Conservation (phyloP, 768 basidiomycete genomes). For the Calocybe indica region DNA sequence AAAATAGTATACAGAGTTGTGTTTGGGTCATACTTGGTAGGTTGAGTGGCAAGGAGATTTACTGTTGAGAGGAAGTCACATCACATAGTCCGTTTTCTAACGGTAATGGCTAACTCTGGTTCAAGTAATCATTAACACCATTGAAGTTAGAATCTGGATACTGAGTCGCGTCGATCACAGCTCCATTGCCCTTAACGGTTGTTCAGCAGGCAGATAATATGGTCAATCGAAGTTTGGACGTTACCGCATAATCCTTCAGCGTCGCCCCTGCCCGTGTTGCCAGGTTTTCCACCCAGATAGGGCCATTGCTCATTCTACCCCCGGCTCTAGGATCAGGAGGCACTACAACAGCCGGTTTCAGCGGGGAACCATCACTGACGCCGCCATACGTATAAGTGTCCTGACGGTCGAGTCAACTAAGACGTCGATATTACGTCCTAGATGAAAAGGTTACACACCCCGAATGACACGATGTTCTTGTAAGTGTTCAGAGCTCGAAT, state of each 20-base stretch:
- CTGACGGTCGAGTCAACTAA: slow-evolving; percentile 21
- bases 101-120: slow-evolving; percentile 15
- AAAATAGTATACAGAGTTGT: slow-evolving; percentile 46
- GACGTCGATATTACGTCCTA: slow-evolving; percentile 1
- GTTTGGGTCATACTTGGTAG: slow-evolving; percentile 21
- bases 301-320: slow-evolving; percentile 44
- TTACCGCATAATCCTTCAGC: slow-evolving; percentile 46
- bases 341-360: slow-evolving; percentile 32
- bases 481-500: slow-evolving; percentile 25
- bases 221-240: not conserved
- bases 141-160: slow-evolving; percentile 12
- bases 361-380: slow-evolving; percentile 36
- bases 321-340: slow-evolving; percentile 43
- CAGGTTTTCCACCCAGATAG: slow-evolving; percentile 43
- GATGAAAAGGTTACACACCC: slow-evolving; percentile 23
- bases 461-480: slow-evolving; percentile 47
- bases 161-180: slow-evolving; percentile 19
- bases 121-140: slow-evolving; percentile 15
- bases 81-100: not conserved
- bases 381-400: slow-evolving; percentile 28
- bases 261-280: slow-evolving; percentile 31
- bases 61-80: slow-evolving; percentile 8
- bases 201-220: not conserved
- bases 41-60: slow-evolving; percentile 14
- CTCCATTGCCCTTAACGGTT: slow-evolving; percentile 16